phyloP scores from a whole-genome alignment of 2,329 filamentous ascomycete genomes.

The Ophiosphaerella narmari region DNA sequence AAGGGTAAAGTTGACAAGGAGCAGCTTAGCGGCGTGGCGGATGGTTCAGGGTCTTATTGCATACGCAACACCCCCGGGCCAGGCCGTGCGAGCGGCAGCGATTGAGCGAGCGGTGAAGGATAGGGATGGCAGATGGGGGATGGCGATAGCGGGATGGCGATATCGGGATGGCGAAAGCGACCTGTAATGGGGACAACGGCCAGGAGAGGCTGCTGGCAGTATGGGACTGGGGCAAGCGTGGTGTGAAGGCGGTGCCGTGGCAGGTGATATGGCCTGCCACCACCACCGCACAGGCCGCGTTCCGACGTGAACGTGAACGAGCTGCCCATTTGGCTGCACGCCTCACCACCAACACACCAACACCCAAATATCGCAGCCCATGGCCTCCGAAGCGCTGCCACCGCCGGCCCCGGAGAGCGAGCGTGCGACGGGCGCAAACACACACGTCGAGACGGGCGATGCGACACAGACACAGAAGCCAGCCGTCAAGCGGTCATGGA shows the following conservation, averaged over 20 bases:
- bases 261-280: slow-evolving; percentile 13
- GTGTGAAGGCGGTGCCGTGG: no score
- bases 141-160: slow-evolving; percentile 6
- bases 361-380: slow-evolving; percentile 6
- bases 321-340: no score
- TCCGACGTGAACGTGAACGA: background rate
- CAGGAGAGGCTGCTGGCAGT: background rate
- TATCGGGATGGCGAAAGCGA: slow-evolving; percentile 7
- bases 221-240: no score
- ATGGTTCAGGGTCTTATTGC: slow-evolving; percentile 34
- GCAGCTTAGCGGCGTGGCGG: slow-evolving; percentile 15
- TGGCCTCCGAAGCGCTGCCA: slow-evolving; percentile 33
- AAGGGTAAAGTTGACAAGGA: slow-evolving; percentile 6
- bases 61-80: slow-evolving; percentile 38
- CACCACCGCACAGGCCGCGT: slow-evolving; percentile 7
- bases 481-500: slow-evolving; percentile 45
- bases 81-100: slow-evolving; percentile 19
- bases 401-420: slow-evolving; percentile 10
- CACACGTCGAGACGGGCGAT: slow-evolving; percentile 17
- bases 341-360: no score
- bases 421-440: slow-evolving; percentile 13
- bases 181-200: slow-evolving; percentile 2
- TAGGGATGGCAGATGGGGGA: background rate
- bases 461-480: slow-evolving; percentile 16
- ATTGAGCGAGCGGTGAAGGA: slow-evolving; percentile 28